Percentiles rank a stretch among this genome's conserved stretches.
Evolutionary conservation across 176 grass and related monocot species (phyloP).

Genomic region (Eragrostis nindensis): DNA sequence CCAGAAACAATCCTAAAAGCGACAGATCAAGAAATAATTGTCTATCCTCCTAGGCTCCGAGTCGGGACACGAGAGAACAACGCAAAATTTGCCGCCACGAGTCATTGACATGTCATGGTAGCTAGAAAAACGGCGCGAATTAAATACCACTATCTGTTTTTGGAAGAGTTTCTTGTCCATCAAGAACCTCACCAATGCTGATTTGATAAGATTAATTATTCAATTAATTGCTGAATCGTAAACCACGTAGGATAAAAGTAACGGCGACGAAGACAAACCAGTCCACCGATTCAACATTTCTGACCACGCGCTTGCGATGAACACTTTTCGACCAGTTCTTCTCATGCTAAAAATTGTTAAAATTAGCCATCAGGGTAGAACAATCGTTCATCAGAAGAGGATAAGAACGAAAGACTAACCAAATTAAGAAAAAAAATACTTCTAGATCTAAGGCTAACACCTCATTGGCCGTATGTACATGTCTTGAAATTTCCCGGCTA

Average conservation of each 20-base stretch:
- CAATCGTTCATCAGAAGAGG: background rate
- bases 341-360: background rate
- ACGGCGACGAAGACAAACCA: background rate
- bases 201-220: background rate
- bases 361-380: background rate
- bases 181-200: background rate
- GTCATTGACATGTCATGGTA: background rate
- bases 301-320: background rate
- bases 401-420: background rate
- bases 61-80: background rate
- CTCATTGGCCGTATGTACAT: slow-evolving; percentile 23
- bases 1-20: background rate
- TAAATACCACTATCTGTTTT: background rate
- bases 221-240: background rate
- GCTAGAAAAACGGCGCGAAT: background rate
- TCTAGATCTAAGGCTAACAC: slow-evolving; percentile 26
- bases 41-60: slow-evolving; percentile 18
- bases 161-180: too few species aligned
- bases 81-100: slow-evolving; percentile 9
- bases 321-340: slow-evolving; percentile 25
- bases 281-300: slow-evolving; percentile 35
- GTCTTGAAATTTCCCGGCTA: slow-evolving; percentile 23
- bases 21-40: background rate
- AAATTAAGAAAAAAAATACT: background rate
- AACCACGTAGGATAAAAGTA: background rate